phyloP scores from a whole-genome alignment of 352 stramenopile genomes.

The Phytophthora cactorum region DNA sequence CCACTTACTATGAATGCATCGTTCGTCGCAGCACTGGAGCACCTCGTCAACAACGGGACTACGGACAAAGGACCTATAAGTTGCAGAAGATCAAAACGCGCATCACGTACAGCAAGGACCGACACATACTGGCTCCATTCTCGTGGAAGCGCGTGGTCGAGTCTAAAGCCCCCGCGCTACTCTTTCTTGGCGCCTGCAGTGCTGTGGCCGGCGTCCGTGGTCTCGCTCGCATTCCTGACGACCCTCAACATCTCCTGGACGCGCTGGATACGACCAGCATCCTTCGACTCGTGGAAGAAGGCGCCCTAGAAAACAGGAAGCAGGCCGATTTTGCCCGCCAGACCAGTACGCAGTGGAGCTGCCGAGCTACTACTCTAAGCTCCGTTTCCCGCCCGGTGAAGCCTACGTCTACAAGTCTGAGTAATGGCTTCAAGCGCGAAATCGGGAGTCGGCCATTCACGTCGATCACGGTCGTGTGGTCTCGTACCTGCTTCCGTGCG shows the following conservation, averaged over 20 bases:
- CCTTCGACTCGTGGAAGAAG: not conserved
- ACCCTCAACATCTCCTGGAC: not conserved
- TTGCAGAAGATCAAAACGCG: not conserved
- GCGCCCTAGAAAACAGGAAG: not conserved
- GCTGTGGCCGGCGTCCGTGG: not conserved
- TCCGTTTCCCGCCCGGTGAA: not conserved
- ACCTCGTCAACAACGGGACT: not conserved
- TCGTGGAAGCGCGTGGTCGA: not conserved
- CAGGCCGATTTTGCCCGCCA: not conserved
- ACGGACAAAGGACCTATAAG: not conserved
- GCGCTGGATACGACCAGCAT: not conserved
- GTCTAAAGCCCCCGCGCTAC: not conserved
- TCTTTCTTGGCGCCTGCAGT: not conserved
- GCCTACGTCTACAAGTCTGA: constrained; percentile 1
- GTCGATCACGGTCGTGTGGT: constrained; percentile 7
- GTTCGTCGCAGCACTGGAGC: not conserved
- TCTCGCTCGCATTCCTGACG: not conserved
- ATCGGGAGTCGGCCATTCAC: constrained; percentile 3
- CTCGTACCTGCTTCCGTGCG: constrained; percentile 7
- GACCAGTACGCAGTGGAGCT: not conserved
- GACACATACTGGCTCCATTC: not conserved
- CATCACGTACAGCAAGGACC: not conserved
- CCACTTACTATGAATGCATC: not conserved
- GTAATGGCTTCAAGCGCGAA: constrained; percentile 9
- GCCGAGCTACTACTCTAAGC: not conserved